phyloP scores from a whole-genome alignment of 805 yeast species.

The Yamadazyma ubonensis region DNA sequence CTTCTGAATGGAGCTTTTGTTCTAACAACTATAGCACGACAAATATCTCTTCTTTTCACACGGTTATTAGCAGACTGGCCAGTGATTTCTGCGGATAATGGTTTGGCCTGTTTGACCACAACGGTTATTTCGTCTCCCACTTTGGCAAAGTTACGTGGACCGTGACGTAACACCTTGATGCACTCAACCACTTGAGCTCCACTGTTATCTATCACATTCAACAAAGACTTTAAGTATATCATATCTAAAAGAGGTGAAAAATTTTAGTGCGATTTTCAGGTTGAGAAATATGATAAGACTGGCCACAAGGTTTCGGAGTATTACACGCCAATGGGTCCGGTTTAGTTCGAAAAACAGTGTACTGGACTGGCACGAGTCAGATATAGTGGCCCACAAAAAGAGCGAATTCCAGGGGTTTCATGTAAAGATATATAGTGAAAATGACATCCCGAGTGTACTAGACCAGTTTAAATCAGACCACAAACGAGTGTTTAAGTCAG shows the following conservation, averaged over 20 bases:
- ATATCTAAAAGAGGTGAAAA: slow-evolving; percentile 41
- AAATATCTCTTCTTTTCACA: slow-evolving; percentile 92
- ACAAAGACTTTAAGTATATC: slow-evolving; percentile 85
- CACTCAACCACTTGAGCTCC: slow-evolving; percentile 96
- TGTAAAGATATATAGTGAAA: slow-evolving; percentile 33
- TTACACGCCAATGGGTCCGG: background rate
- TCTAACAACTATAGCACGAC: slow-evolving; percentile 93
- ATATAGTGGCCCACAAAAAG: slow-evolving; percentile 44
- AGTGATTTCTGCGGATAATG: slow-evolving; percentile 65
- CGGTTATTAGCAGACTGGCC: slow-evolving; percentile 74
- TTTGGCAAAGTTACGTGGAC: slow-evolving; percentile 76
- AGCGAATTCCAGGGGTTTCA: slow-evolving; percentile 70
- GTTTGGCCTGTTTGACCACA: slow-evolving; percentile 88
- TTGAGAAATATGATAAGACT: background rate
- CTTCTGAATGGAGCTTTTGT: slow-evolving; percentile 77
- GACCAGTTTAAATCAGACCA: slow-evolving; percentile 42
- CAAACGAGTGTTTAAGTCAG: slow-evolving; percentile 48
- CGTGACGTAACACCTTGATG: slow-evolving; percentile 88
- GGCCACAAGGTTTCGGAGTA: background rate
- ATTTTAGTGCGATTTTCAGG: slow-evolving; percentile 5
- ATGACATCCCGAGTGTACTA: slow-evolving; percentile 46
- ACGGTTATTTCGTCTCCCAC: slow-evolving; percentile 93
- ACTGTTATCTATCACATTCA: slow-evolving; percentile 91
- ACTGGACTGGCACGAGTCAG: slow-evolving; percentile 31
- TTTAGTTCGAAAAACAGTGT: background rate